phyloP scores from a whole-genome alignment of 352 stramenopile species.

The Globisporangium orthogonon region DNA sequence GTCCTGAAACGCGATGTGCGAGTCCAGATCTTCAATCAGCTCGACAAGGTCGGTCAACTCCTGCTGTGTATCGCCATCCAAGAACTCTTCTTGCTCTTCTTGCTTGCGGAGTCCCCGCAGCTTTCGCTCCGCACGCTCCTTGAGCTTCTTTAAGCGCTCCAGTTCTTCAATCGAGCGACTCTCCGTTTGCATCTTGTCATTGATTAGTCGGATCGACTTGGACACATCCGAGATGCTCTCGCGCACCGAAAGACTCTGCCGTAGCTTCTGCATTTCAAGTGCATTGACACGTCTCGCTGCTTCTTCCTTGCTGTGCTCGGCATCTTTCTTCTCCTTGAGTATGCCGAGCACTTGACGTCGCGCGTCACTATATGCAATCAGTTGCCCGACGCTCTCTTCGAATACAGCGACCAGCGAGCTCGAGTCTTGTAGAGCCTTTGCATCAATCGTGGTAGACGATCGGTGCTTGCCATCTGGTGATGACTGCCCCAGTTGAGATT shows the following conservation, averaged over 20 bases:
- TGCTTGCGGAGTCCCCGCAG: slow-evolving; percentile 33
- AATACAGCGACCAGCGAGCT: slow-evolving; percentile 20
- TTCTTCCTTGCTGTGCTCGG: slow-evolving; percentile 51
- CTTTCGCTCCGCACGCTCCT: slow-evolving; percentile 61
- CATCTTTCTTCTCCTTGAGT: slow-evolving; percentile 58
- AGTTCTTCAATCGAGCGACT: slow-evolving; percentile 57
- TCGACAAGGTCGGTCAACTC: slow-evolving; percentile 68
- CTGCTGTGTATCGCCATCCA: slow-evolving; percentile 58
- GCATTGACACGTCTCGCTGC: slow-evolving; percentile 46
- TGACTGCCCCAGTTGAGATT: slow-evolving; percentile 1
- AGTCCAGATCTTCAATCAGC: slow-evolving; percentile 71
- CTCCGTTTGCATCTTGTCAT: slow-evolving; percentile 60
- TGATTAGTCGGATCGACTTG: slow-evolving; percentile 45
- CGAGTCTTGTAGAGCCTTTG: background rate
- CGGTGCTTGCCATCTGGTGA: slow-evolving; percentile 5
- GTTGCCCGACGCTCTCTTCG: slow-evolving; percentile 40
- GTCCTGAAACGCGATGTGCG: slow-evolving; percentile 81
- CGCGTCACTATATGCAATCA: slow-evolving; percentile 54
- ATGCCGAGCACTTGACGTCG: slow-evolving; percentile 53
- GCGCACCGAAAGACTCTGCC: slow-evolving; percentile 59
- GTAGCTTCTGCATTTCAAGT: slow-evolving; percentile 81
- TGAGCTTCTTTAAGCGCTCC: slow-evolving; percentile 60
- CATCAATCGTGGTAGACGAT: background rate
- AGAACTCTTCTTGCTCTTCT: slow-evolving; percentile 43
- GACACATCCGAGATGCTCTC: slow-evolving; percentile 75